Evolutionary conservation across 129 eudicot species (phyloP).

Genomic region (Kitagawia praeruptora): DNA sequence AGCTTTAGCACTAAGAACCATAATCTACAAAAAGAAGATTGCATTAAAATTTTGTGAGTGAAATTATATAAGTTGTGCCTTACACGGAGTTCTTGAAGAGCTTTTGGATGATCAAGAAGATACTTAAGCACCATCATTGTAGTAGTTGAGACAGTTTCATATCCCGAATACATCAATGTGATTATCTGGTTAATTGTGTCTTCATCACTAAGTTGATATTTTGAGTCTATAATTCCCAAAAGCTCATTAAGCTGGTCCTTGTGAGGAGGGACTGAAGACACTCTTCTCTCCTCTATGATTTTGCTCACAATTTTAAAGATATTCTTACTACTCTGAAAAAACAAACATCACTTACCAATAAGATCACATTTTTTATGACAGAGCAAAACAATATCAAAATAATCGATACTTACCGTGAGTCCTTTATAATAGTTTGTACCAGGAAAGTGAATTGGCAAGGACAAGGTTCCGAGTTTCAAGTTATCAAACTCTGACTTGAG

Average conservation of each 20-base stretch:
- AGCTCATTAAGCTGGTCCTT: slow-evolving; percentile 26
- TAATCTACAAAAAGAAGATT: not conserved
- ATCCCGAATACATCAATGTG: slow-evolving; percentile 36
- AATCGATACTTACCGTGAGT: slow-evolving; percentile 21
- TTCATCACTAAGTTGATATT: slow-evolving; percentile 26
- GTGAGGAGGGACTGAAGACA: slow-evolving; percentile 14
- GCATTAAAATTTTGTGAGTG: not conserved
- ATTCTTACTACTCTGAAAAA: slow-evolving; percentile 25
- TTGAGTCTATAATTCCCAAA: slow-evolving; percentile 14
- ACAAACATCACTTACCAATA: not conserved
- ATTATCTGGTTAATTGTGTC: slow-evolving; percentile 38
- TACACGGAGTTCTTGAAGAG: slow-evolving; percentile 37
- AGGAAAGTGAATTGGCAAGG: slow-evolving; percentile 47
- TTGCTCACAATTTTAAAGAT: slow-evolving; percentile 16
- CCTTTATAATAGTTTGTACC: slow-evolving; percentile 39
- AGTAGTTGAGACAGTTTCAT: slow-evolving; percentile 46
- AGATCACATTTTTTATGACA: not conserved
- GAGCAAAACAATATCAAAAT: not conserved
- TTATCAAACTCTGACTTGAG: slow-evolving; percentile 34
- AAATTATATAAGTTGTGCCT: not conserved
- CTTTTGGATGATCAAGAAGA: slow-evolving; percentile 47
- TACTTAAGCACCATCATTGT: slow-evolving; percentile 55
- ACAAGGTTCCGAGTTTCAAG: slow-evolving; percentile 32
- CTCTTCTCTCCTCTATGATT: slow-evolving; percentile 31
- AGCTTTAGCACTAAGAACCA: not conserved